Base-by-base conservation (phyloP, 2,329 filamentous ascomycete genomes). In the Exophiala oligosperma region DNA sequence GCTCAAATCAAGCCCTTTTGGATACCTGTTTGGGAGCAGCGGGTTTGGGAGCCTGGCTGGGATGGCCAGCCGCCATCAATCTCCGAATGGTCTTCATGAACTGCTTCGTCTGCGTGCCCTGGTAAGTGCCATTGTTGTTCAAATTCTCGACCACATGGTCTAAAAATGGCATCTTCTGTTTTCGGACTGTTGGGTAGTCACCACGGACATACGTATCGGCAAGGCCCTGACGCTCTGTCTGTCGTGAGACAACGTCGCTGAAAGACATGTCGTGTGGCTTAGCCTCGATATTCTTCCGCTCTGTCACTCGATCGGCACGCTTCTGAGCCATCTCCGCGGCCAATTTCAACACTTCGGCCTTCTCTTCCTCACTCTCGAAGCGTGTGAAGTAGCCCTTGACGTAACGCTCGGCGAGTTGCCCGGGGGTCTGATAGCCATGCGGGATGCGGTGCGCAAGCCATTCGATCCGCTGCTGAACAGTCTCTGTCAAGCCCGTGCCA, bases 391-490 rank as follows among this genome's bases (percentile, higher is more conserved):
- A 54, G 24, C 65, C 65, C 40, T 64, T 64, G 8, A 57, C 46
- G 48, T 66, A 64, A 8, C 62, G 62, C 50, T 66, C 59, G 32
- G 64, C 66, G 35, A 68, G 52, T 48, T 68, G 64, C 24, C 55
- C 52, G 5, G 64, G 61, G 8, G 63, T 62, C 49, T 66, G 61
- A 49, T 68, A 66, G 49, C 61, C 64, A 41, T 68, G 66, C 24
- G 64, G 64, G 7, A 68, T 49, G 12, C 64, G 61, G 26, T 66
- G 63, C 14, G 66, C 64, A 14, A 67, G 62, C 63, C 61, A 67
- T 38, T 65, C 58, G 35, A 68, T 62, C 44, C 66, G 60, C 38
- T 68, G 64, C 48, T 66, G 60, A 23, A 68, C 60, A 21, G 57
- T 59, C 37, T 66, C 63, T 24, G 57, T 59, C 32, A 66, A 23